phyloP scores from a whole-genome alignment of 2,329 filamentous ascomycete species.

The Penicillium sp. region DNA sequence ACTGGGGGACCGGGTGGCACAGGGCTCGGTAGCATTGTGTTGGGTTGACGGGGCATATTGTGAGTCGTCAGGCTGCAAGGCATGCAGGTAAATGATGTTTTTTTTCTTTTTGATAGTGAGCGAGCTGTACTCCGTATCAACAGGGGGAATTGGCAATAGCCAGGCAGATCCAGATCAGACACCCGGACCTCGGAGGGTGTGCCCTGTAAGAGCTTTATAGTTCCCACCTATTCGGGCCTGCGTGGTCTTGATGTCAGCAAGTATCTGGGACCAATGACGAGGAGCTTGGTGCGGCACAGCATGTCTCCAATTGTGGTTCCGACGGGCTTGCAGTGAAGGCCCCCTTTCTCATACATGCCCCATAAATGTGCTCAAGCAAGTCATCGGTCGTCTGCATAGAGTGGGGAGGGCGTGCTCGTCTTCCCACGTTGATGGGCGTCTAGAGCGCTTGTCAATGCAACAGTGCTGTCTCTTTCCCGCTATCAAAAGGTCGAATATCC shows the following conservation, averaged over 20 bases:
- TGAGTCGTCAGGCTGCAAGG: conserved; percentile 25
- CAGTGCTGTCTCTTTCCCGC: conserved; percentile 8
- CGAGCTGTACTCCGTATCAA: not conserved
- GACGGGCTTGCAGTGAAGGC: conserved; percentile 12
- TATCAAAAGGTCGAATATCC: conserved; percentile 7
- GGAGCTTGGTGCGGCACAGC: conserved; percentile 1
- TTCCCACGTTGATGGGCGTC: conserved; percentile 27
- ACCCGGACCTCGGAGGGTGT: conserved; percentile 13
- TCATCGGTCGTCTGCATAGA: conserved; percentile 22
- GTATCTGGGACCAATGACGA: conserved; percentile 22
- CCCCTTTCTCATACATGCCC: conserved; percentile 12
- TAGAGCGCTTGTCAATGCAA: conserved; percentile 36
- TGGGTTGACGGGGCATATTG: conserved; percentile 23
- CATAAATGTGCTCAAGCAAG: conserved; percentile 16
- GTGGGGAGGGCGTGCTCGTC: conserved; percentile 11
- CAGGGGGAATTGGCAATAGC: not conserved
- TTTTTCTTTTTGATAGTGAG: conserved; percentile 1
- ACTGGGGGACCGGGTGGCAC: conserved; percentile 13
- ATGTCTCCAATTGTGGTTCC: conserved; percentile 14
- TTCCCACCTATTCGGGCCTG: conserved; percentile 8
- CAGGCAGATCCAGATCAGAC: conserved; percentile 3
- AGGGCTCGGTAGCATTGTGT: conserved; percentile 20
- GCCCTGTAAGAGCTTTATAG: conserved; percentile 7
- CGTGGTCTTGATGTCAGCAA: conserved; percentile 17
- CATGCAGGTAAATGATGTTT: conserved; percentile 15